Evolutionary conservation across 108 stramenopile genomes (phyloP).

Genomic region (Mediolabrus comicus): DNA sequence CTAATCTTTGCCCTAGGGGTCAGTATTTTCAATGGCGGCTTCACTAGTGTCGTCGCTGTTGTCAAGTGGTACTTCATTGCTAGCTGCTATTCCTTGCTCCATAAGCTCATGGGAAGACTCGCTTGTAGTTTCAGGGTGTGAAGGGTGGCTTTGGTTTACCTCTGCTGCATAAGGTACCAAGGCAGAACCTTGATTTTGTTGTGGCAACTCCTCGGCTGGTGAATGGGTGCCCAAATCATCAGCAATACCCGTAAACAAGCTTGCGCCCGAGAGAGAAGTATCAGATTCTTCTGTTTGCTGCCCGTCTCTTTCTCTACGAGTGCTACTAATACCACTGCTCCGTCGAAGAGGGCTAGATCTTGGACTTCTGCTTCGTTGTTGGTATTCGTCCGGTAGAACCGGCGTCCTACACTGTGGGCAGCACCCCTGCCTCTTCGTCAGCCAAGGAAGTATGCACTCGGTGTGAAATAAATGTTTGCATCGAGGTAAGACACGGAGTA

Average conservation of each 20-base stretch:
- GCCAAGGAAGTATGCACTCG: conserved; percentile 84
- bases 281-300: neutral
- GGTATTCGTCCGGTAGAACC: conserved; percentile 29
- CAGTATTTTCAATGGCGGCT: too few species aligned
- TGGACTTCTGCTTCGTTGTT: conserved; percentile 2
- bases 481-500: conserved; percentile 69
- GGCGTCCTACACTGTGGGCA: conserved; percentile 71
- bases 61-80: neutral
- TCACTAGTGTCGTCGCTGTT: neutral
- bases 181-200: neutral
- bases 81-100: neutral
- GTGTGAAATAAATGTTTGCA: conserved; percentile 72
- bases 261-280: neutral
- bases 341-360: neutral
- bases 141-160: neutral
- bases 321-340: neutral
- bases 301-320: neutral
- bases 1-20: too few species aligned
- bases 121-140: neutral
- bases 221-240: neutral
- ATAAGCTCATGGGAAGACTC: neutral
- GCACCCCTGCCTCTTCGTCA: conserved; percentile 66
- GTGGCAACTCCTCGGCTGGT: neutral
- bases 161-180: neutral
- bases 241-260: neutral